phyloP scores from a whole-genome alignment of 305 asterid species.

The Caryopteris hybrid region DNA sequence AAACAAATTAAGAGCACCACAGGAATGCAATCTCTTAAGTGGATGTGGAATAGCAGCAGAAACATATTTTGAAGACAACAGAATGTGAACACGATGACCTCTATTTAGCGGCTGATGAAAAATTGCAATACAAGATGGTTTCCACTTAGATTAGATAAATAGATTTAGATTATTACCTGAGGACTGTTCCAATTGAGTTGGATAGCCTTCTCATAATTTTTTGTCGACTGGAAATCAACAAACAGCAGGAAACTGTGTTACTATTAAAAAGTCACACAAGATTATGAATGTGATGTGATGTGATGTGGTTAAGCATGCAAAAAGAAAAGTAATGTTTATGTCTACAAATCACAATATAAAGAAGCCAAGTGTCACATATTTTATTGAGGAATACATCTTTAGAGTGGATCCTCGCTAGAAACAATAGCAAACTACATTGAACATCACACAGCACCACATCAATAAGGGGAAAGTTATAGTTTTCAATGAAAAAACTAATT shows the following conservation, averaged over 20 bases:
- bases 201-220: constrained; percentile 91
- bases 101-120: constrained; percentile 6
- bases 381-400: constrained; percentile 6
- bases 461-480: neutral
- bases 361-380: constrained; percentile 1
- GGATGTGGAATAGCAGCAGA: neutral
- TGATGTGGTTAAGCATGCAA: constrained; percentile 12
- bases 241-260: constrained; percentile 20
- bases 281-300: neutral
- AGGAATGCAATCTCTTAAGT: neutral
- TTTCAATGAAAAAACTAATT: neutral
- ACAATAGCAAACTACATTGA: neutral
- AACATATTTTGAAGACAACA: neutral
- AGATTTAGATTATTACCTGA: constrained; percentile 56
- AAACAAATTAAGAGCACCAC: neutral
- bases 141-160: constrained; percentile 8
- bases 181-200: constrained; percentile 99
- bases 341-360: neutral
- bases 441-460: constrained; percentile 13
- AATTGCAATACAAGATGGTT: constrained; percentile 1
- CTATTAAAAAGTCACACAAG: neutral
- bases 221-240: constrained; percentile 70
- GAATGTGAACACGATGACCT: neutral
- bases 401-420: neutral
- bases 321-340: neutral